Evolutionary conservation across 176 grass and related monocot species (phyloP), one percentile per base, ranked within the genome.

Genomic region (Eleusine indica): DNA sequence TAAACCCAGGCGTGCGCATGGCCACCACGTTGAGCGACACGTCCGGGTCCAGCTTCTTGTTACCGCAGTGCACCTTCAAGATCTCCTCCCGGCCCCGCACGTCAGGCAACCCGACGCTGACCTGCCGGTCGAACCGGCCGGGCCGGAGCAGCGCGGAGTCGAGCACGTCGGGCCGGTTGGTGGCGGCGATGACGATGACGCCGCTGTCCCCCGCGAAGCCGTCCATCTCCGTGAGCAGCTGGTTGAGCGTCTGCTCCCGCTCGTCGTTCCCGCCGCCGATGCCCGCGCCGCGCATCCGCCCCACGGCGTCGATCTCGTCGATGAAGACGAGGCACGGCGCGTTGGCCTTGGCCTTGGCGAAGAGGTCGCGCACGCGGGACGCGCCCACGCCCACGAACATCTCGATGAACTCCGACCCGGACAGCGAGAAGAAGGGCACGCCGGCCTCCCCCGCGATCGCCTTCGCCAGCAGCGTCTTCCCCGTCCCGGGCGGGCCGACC

Each of bases 1-100:
- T 97, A 86, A 97, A 97, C 29, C 92, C 95, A 0, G 95, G 84
- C 6, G 91, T 91, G 72, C 95, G 91, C 95, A 97, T 94, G 70
- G 92, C 92, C 22, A 97, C 88, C 17, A 94, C 78, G 54, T 44
- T 7, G 1, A 97, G 86, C 3, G 90, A 93, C 66, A 97, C 84
- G 76, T 84, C 92, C 66, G 86, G 44, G 83, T 89, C 90, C 0
- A 97, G 90, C 71, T 57, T 94, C 88, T 94, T 97, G 84, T 88
- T 94, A 15, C 75, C 35, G 83, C 79, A 63, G 79, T 97, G 92
- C 43, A 97, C 88, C 72, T 75, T 82, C 12, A 92, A 82, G 71
- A 94, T 93, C 84, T 94, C 92, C 90, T 94, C 95, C 49, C 90
- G 90, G 6, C 95, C 95, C 66, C 86, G 89, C 56, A 87, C 87